Evolutionary conservation across 768 basidiomycete genomes (phyloP).

Genomic region (Pleurotus ostreatus): DNA sequence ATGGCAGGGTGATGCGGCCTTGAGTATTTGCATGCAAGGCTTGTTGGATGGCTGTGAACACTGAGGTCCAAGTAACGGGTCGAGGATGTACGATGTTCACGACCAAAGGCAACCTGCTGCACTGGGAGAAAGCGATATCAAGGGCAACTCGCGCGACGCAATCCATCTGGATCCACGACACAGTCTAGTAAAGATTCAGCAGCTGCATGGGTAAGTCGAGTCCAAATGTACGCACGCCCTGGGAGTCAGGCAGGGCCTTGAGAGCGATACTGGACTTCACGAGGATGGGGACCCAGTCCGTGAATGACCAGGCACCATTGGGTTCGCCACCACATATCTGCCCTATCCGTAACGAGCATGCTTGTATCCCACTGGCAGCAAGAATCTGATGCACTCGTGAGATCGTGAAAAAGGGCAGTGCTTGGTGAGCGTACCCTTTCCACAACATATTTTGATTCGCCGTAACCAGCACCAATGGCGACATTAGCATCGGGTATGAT

Average conservation of each 20-base stretch:
- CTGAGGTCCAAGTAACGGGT: constrained; percentile 26
- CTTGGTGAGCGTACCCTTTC: not conserved
- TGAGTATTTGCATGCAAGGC: not conserved
- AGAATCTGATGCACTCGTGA: constrained; percentile 16
- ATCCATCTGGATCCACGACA: constrained; percentile 33
- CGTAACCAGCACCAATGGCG: constrained; percentile 16
- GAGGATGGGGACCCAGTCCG: constrained; percentile 31
- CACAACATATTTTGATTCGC: constrained; percentile 6
- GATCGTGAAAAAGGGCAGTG: not conserved
- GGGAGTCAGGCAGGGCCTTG: constrained; percentile 16
- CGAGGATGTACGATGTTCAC: constrained; percentile 33
- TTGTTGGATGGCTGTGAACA: constrained; percentile 8
- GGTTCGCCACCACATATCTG: constrained; percentile 27
- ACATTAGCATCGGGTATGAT: constrained; percentile 18
- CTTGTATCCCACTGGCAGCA: constrained; percentile 20
- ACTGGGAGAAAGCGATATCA: constrained; percentile 23
- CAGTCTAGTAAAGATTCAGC: constrained; percentile 15
- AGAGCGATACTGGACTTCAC: constrained; percentile 26
- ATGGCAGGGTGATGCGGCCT: constrained; percentile 1
- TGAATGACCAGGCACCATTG: constrained; percentile 29
- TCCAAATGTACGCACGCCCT: constrained; percentile 17
- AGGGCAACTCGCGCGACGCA: constrained; percentile 22
- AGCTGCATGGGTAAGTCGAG: not conserved
- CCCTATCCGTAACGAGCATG: constrained; percentile 24
- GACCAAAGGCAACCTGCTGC: constrained; percentile 13